Evolutionary conservation across 169 alveolate genomes (phyloP).

Genomic region (Plasmodium inui): DNA sequence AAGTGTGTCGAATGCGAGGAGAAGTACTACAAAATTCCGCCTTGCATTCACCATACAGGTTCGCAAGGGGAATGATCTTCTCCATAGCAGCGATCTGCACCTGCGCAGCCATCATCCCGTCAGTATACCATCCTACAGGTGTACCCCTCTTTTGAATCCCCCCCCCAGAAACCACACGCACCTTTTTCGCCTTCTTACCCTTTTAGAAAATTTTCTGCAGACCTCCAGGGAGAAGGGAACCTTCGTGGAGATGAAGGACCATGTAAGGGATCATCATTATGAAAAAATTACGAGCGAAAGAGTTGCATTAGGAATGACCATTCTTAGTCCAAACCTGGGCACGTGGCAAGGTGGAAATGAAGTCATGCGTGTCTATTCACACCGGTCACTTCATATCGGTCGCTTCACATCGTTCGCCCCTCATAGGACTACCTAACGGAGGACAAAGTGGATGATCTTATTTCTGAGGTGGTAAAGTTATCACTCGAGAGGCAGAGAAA

Average conservation of each 20-base stretch:
- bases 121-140: neutral
- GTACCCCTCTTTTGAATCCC: neutral
- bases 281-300: neutral
- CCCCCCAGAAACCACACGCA: neutral
- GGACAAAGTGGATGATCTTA: neutral
- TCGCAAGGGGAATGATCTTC: neutral
- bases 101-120: neutral
- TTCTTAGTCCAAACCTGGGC: neutral
- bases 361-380: neutral
- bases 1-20: conserved; percentile 59
- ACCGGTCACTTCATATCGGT: neutral
- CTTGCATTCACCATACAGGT: conserved; percentile 9
- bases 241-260: conserved; percentile 29
- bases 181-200: neutral
- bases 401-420: too few relatives aligned
- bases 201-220: conserved; percentile 18
- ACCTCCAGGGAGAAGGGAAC: neutral
- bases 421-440: conserved; percentile 23
- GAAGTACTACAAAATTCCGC: conserved; percentile 1
- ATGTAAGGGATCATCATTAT: neutral
- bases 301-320: neutral
- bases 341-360: too few relatives aligned
- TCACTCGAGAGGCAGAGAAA: neutral
- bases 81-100: too few relatives aligned
- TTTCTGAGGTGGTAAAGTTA: conserved; percentile 6